Evolutionary conservation across 768 basidiomycete genomes (phyloP), one percentile per base, ranked within the genome.

Genomic region (Kockovaella imperatae): DNA sequence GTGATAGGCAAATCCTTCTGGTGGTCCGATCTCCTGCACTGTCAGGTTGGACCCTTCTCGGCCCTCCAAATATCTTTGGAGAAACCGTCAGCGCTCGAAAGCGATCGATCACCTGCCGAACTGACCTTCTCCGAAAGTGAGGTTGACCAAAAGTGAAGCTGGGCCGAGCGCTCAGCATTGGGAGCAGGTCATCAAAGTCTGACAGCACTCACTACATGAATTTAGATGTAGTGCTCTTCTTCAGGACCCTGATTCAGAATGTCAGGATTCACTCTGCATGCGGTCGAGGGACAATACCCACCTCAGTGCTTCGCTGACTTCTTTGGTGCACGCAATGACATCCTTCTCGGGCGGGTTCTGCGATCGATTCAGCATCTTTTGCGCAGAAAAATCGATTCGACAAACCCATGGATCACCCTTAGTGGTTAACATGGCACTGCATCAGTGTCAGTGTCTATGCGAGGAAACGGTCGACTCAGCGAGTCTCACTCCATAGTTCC

Each of bases 81-180:
- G 21, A n/a, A n/a, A n/a, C n/a, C n/a, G n/a, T 52, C 8, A 44
- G 44, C 4, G 20, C 3, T 20, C 38, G 24, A 44, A n/a, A 35
- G 32, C 10, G 15, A 21, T 43, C 25, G 20, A 17, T 8, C 4
- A 11, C 39, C 5, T 43, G n/a, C n/a, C 24, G 2, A 13, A 56
- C 57, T 47, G 38, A 68, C 48, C 71, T 54, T 52, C 64, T 66
- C 15, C 71, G 52, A 52, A 72, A 72, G 49, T 72, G 71, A 11
- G 71, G 71, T 52, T 71, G 71, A 17, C 69, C 71, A 34, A 71
- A 72, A 1, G 69, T 72, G 26, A 69, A 59, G 53, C 60, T 62
- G 43, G 21, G n/a, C n/a, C 8, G 21, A 39, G 20, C 8, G 14
- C 10, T 39, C 21, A 39, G 38, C 21, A 20, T 8, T 23, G 20